A percentile compares a stretch with the other conserved stretches of the same genome.
Conservation (phyloP, 2,329 filamentous ascomycete species). For the Didymella segeticola region DNA sequence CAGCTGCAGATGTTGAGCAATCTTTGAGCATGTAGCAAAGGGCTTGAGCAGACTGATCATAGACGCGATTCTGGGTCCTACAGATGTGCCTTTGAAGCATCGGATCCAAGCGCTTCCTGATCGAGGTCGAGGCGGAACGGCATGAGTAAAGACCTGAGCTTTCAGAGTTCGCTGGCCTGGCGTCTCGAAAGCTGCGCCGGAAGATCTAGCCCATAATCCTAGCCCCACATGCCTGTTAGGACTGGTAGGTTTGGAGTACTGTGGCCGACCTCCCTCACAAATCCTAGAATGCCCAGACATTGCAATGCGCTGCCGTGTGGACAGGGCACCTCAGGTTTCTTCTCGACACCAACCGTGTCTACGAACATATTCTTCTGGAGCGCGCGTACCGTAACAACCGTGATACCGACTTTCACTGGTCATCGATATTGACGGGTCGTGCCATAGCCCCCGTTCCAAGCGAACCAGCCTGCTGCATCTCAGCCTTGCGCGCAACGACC, state of each 20-base stretch:
- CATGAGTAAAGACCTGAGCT: neutral
- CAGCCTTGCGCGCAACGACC: neutral
- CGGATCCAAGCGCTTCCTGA: neutral
- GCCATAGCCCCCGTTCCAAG: slow-evolving; percentile 1
- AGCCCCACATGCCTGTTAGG: slow-evolving; percentile 14
- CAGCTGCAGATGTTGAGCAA: neutral
- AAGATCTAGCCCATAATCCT: slow-evolving; percentile 7
- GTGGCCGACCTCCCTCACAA: slow-evolving; percentile 12
- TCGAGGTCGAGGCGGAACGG: neutral
- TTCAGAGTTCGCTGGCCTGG: neutral
- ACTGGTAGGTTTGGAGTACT: slow-evolving; percentile 3
- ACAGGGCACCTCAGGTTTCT: neutral
- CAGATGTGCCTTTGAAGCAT: neutral
- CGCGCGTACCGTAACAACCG: neutral
- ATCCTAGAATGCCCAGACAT: slow-evolving; percentile 5
- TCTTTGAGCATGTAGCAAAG: neutral
- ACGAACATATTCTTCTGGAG: neutral
- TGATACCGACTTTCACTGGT: neutral
- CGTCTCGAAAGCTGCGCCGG: slow-evolving; percentile 10
- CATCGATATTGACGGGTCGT: slow-evolving; percentile 1
- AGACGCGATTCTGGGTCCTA: slow-evolving; percentile 1
- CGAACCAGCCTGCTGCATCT: neutral
- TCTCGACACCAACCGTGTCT: slow-evolving; percentile 1
- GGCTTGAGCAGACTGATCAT: neutral
- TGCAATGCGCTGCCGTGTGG: slow-evolving; percentile 3